These are phyloP conservation scores for Nemophila menziesii DNA, from an alignment of 257 asterid genomes.

Conservation along the genomic window DNA sequence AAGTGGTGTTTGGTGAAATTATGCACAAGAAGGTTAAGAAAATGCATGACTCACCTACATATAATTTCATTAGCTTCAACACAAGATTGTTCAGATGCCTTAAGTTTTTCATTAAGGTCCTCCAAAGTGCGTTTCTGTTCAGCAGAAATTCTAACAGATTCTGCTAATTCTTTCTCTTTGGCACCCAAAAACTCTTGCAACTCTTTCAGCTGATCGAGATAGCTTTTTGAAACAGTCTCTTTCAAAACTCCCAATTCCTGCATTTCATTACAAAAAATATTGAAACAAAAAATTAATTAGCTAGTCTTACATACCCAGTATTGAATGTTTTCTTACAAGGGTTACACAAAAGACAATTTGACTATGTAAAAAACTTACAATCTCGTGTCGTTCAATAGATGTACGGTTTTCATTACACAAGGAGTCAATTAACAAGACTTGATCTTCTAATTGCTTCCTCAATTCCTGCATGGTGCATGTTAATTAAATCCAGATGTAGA, in stretches of 20 bases:
- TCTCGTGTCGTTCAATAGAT: slow-evolving; percentile 51
- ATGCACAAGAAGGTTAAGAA: background rate
- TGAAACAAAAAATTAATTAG: no score
- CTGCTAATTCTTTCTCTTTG: slow-evolving; percentile 55
- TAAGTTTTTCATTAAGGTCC: slow-evolving; percentile 66
- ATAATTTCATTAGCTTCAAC: slow-evolving; percentile 90
- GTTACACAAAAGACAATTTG: no score
- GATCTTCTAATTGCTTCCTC: slow-evolving; percentile 75
- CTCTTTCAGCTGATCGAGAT: slow-evolving; percentile 46
- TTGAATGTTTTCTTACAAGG: no score
- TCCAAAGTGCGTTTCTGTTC: slow-evolving; percentile 73
- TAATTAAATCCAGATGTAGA: background rate
- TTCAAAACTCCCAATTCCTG: slow-evolving; percentile 65
- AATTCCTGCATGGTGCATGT: slow-evolving; percentile 54
- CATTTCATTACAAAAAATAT: no score
- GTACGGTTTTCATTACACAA: slow-evolving; percentile 58
- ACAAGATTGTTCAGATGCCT: slow-evolving; percentile 68
- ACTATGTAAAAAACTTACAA: slow-evolving; percentile 56
- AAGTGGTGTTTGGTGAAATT: background rate
- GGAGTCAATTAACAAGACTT: slow-evolving; percentile 53
- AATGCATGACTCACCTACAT: slow-evolving; percentile 47
- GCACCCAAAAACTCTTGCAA: slow-evolving; percentile 48
- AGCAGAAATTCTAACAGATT: slow-evolving; percentile 41
- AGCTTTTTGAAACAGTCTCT: slow-evolving; percentile 66
- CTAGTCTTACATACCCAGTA: no score